A percentile compares a stretch with the other conserved stretches of the same genome.
phyloP scores from a whole-genome alignment of 768 basidiomycete species.

The Boletus patriciae region DNA sequence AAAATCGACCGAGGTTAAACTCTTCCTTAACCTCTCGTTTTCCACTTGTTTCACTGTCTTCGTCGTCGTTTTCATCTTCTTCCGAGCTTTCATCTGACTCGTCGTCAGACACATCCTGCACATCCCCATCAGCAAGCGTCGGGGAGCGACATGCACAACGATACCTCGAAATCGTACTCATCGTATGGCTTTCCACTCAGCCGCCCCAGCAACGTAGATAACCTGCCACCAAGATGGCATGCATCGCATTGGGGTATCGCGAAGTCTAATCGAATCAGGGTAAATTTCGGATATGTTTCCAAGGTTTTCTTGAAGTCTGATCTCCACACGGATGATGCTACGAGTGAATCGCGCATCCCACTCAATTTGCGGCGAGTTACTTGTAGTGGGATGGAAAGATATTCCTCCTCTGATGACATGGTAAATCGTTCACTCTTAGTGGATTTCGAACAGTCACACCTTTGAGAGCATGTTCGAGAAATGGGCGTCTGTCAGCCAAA shows the following conservation, averaged over 20 bases:
- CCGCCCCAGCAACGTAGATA: conserved; percentile 62
- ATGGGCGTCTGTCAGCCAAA: conserved; percentile 47
- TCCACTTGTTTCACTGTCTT: conserved; percentile 2
- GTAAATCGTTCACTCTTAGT: background rate
- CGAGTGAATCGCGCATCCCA: conserved; percentile 71
- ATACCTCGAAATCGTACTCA: conserved; percentile 62
- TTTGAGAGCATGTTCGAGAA: conserved; percentile 53
- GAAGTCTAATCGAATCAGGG: conserved; percentile 52
- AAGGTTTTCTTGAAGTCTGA: conserved; percentile 64
- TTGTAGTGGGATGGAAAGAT: conserved; percentile 70
- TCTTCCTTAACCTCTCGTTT: conserved; percentile 29
- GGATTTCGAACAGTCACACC: conserved; percentile 34
- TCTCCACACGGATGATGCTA: conserved; percentile 84
- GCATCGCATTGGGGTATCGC: conserved; percentile 73
- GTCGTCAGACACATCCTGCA: conserved; percentile 22
- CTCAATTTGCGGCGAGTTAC: conserved; percentile 67
- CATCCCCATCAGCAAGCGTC: conserved; percentile 1
- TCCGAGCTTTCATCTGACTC: conserved; percentile 29
- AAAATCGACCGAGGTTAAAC: conserved; percentile 77
- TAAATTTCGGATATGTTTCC: conserved; percentile 65
- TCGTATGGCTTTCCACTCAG: conserved; percentile 73
- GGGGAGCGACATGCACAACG: background rate
- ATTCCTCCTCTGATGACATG: conserved; percentile 51
- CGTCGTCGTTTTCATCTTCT: conserved; percentile 15
- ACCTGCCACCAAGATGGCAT: conserved; percentile 70